Base-by-base conservation (phyloP, 73 alveolate species). In the Tetrahymena elliotti region DNA sequence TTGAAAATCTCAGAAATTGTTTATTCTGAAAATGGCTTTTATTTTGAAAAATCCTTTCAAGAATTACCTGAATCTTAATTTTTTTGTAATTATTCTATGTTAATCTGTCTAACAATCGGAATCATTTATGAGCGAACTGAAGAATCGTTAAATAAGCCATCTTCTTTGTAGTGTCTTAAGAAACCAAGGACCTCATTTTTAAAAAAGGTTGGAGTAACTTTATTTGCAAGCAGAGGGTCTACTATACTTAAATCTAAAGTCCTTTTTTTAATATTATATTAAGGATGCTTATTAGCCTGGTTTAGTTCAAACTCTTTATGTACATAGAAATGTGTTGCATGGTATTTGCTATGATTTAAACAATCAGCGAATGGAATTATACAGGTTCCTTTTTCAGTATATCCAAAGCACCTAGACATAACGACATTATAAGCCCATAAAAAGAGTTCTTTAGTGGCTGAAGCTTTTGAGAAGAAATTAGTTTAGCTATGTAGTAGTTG, bases 291-390 rank as follows among this genome's bases (percentile, higher is more conserved):
- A 68, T 24, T 68, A 68, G 38, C 36, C 22, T 68, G n/a, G 36
- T 68, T 68, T 6, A 31, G 11, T 31, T 68, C 88, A 31, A 68
- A 68, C n/a, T 68, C 38, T 31, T 68, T 68, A 31, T 68, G 88
- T 11, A 68, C 20, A 10, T 68, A 68, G 88, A 68, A 68, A 16
- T 68, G 33, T 27, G 88, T 68, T 68, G 88, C 88, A 68, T 68
- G 88, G 38, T 68, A 68, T 68, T 68, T 68, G n/a, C 33, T 68
- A 37, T 96, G 98, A 93, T 96, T 96, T 38, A 94, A 68, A 36
- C 96, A 84, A 68, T 96, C 98, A 18, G 98, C 98, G 82, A 95
- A 96, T 5, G 98, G 98, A 53, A 95, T 96, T 4, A 96, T 84
- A 96, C 83, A 88, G 18, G 97, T 96, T 88, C 93, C 83, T 41